phyloP scores from a whole-genome alignment of 1,139 yeast species.

The Hyphopichia khmerensis region DNA sequence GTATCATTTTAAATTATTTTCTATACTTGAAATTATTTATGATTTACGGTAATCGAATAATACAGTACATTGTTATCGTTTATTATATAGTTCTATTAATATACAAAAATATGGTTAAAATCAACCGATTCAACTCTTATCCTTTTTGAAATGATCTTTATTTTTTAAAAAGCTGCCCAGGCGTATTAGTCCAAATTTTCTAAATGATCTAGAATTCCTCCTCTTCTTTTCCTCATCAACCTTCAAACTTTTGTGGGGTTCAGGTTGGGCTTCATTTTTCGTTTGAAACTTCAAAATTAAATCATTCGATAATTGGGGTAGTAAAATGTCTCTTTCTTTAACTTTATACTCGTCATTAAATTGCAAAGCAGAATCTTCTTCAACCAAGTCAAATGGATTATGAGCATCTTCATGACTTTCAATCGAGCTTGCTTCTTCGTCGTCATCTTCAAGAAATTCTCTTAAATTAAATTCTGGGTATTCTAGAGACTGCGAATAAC shows the following conservation, averaged over 20 bases:
- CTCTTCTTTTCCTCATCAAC: background rate
- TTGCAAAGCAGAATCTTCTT: too few relatives aligned
- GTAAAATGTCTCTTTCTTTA: background rate
- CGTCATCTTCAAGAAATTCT: background rate
- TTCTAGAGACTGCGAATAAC: background rate
- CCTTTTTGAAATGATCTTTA: background rate
- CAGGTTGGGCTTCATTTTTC: background rate
- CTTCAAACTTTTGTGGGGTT: too few relatives aligned
- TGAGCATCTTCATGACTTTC: too few relatives aligned
- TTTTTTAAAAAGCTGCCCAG: background rate
- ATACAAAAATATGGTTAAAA: too few relatives aligned
- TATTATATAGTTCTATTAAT: background rate
- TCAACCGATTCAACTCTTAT: background rate
- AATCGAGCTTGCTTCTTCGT: background rate
- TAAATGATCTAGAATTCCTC: constrained; percentile 1
- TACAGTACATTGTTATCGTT: too few relatives aligned
- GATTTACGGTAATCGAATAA: too few relatives aligned
- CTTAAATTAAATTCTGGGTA: background rate
- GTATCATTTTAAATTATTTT: too few relatives aligned
- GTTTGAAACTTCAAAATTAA: background rate
- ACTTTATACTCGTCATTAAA: too few relatives aligned
- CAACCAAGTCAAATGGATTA: too few relatives aligned
- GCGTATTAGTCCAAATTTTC: background rate
- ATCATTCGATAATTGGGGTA: background rate
- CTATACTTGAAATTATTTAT: too few relatives aligned